Evolutionary conservation across 1,139 yeast species (phyloP).

Genomic region (Sugiyamaella grinbergsii): DNA sequence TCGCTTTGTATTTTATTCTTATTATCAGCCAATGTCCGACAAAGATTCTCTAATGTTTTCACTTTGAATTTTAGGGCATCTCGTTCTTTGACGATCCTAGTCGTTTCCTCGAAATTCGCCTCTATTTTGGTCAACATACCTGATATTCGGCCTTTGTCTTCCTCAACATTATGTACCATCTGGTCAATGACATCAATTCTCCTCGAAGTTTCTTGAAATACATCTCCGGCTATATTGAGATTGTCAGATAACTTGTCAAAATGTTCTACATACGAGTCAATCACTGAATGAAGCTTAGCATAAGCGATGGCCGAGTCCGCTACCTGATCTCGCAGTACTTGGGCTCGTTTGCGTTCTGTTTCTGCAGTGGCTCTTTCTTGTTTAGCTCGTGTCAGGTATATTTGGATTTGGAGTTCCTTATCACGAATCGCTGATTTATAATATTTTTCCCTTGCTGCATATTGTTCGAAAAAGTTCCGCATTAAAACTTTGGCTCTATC

Average conservation of each 20-base stretch:
- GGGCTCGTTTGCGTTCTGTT: conserved; percentile 22
- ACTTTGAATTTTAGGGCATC: conserved; percentile 5
- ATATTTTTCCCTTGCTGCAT: conserved; percentile 25
- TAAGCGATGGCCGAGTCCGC: conserved; percentile 19
- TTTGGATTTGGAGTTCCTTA: conserved; percentile 25
- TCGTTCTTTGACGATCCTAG: not conserved
- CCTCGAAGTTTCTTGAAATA: not conserved
- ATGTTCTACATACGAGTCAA: conserved; percentile 2
- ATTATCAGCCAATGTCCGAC: conserved; percentile 6
- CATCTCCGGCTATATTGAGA: not conserved
- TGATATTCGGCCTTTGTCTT: not conserved
- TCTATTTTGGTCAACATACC: not conserved
- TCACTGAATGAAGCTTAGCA: not conserved
- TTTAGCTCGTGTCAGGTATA: conserved; percentile 23
- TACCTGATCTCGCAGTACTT: conserved; percentile 24
- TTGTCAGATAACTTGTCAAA: not conserved
- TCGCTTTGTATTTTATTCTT: conserved; percentile 12
- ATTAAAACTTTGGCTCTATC: conserved; percentile 3
- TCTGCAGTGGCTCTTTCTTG: conserved; percentile 20
- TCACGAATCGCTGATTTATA: conserved; percentile 24
- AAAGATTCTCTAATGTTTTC: conserved; percentile 9
- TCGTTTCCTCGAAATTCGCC: not conserved
- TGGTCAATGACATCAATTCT: not conserved
- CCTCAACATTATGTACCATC: not conserved
- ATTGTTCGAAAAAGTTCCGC: conserved; percentile 25